These are phyloP conservation scores for Pneumocystis murina DNA, from an alignment of 1,139 yeast species.

Conservation along the genomic window DNA sequence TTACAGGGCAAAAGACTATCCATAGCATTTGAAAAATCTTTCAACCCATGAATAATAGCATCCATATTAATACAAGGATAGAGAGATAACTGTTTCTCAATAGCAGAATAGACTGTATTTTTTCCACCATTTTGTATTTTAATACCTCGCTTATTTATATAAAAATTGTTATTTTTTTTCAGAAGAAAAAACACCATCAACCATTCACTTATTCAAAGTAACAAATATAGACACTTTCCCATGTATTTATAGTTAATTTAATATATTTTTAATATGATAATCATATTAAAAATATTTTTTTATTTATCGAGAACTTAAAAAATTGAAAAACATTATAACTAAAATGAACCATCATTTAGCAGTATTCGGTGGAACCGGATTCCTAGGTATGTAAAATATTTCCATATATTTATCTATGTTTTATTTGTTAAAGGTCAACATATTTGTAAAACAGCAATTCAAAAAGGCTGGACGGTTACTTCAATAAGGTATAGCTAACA, in stretches of 20 bases:
- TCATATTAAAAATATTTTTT: neutral
- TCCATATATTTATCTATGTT: neutral
- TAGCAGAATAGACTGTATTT: neutral
- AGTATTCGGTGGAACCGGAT: conserved; percentile 14
- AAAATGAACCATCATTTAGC: conserved; percentile 7
- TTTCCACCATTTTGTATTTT: neutral
- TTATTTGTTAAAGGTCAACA: conserved; percentile 7
- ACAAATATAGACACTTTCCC: too few species aligned
- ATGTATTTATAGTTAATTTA: too few species aligned
- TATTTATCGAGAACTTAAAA: neutral
- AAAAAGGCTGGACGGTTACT: conserved; percentile 14
- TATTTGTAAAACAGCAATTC: conserved; percentile 13
- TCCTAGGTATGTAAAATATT: conserved; percentile 7
- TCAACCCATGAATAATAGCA: neutral
- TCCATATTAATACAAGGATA: neutral
- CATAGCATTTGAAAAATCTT: neutral
- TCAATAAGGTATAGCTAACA: conserved; percentile 9
- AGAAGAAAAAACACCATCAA: neutral
- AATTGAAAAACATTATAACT: neutral
- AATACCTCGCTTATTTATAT: neutral
- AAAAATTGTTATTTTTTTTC: neutral
- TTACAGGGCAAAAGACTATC: neutral
- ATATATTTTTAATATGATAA: too few species aligned
- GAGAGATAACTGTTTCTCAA: neutral
- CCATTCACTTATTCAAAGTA: too few species aligned